These are phyloP conservation scores for Leptographium galeiforme DNA, from an alignment of 2,329 filamentous ascomycete species.

Conservation along the genomic window DNA sequence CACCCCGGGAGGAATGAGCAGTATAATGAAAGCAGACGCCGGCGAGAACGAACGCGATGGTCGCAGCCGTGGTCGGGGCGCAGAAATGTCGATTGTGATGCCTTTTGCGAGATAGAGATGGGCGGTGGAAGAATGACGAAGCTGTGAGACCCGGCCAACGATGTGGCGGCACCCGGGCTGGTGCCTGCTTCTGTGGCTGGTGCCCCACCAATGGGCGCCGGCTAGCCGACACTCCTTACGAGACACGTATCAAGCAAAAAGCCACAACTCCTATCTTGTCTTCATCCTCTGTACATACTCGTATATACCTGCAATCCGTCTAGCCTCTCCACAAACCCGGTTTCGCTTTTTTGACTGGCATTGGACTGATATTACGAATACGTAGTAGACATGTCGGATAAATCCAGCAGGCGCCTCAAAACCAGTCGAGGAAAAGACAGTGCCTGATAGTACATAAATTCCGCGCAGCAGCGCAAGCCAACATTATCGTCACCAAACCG, in stretches of 20 bases:
- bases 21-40: neutral
- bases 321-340: too few relatives aligned
- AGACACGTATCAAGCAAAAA: too few relatives aligned
- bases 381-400: neutral
- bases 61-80: neutral
- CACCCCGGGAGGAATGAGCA: neutral
- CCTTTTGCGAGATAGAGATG: neutral
- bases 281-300: too few relatives aligned
- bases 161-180: neutral
- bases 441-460: neutral
- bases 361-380: too few relatives aligned
- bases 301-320: too few relatives aligned
- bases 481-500: neutral
- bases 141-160: conserved; percentile 2
- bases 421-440: neutral
- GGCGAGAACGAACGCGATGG: neutral
- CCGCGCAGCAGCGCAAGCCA: neutral
- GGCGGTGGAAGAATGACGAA: conserved; percentile 9
- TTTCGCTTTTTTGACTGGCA: too few relatives aligned
- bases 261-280: too few relatives aligned
- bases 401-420: neutral
- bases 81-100: neutral
- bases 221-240: too few relatives aligned
- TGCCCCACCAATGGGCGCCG: neutral
- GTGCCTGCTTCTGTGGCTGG: neutral